phyloP scores from a whole-genome alignment of 1,284 basidiomycete genomes.

The Pseudozyma thailandica region DNA sequence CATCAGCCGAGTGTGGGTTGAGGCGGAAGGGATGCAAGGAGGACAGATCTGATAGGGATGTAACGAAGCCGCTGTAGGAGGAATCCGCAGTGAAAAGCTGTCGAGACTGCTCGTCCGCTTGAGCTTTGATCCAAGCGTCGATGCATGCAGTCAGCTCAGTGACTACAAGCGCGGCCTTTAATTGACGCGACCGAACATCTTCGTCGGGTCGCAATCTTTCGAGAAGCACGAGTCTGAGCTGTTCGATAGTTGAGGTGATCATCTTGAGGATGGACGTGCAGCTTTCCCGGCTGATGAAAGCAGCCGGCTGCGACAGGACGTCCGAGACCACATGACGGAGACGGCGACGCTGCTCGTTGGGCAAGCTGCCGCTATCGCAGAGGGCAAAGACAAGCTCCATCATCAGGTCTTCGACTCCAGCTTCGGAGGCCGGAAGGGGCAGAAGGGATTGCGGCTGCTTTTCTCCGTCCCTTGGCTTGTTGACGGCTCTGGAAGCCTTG shows the following conservation, averaged over 20 bases:
- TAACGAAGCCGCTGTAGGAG: slow-evolving; percentile 26
- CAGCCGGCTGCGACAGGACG: slow-evolving; percentile 22
- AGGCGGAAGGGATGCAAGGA: background rate
- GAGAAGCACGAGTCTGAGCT: slow-evolving; percentile 30
- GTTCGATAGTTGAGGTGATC: slow-evolving; percentile 45
- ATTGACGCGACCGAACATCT: slow-evolving; percentile 3
- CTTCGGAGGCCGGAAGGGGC: slow-evolving; percentile 22
- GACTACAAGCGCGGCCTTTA: slow-evolving; percentile 15
- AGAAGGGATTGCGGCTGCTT: slow-evolving; percentile 2
- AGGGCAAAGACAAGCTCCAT: slow-evolving; percentile 22
- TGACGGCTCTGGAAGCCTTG: slow-evolving; percentile 22
- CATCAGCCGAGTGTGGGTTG: background rate
- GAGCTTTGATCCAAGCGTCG: slow-evolving; percentile 24
- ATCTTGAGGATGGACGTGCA: slow-evolving; percentile 31
- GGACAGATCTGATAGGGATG: slow-evolving; percentile 27
- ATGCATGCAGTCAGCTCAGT: slow-evolving; percentile 29
- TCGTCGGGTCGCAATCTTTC: slow-evolving; percentile 6
- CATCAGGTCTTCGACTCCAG: slow-evolving; percentile 32
- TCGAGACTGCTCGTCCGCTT: slow-evolving; percentile 7
- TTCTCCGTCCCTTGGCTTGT: background rate
- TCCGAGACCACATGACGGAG: slow-evolving; percentile 12
- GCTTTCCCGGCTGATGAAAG: slow-evolving; percentile 22
- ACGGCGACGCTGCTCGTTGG: slow-evolving; percentile 18
- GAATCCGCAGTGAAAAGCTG: slow-evolving; percentile 4
- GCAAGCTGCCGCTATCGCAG: slow-evolving; percentile 19